Conservation (phyloP, 73 alveolate species). For the Paramecium bursaria region DNA sequence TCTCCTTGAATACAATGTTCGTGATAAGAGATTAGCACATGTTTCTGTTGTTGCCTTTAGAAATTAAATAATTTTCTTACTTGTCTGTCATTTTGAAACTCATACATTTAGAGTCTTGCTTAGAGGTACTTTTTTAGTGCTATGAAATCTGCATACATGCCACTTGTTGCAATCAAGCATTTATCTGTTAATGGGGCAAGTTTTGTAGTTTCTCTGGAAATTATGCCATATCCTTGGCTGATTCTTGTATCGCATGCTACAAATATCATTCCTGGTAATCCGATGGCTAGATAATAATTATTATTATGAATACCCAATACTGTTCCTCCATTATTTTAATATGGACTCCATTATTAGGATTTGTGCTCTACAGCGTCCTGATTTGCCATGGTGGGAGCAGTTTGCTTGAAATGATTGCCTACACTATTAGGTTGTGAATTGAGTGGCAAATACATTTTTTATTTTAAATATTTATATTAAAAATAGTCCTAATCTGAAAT, state of each 20-base stretch:
- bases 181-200: slow-evolving; percentile 79
- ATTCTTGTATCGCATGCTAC: slow-evolving; percentile 76
- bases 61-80: slow-evolving; percentile 20
- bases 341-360: slow-evolving; percentile 58
- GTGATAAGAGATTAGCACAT: slow-evolving; percentile 59
- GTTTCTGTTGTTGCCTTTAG: slow-evolving; percentile 61
- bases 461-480: slow-evolving; percentile 35
- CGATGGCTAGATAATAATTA: slow-evolving; percentile 11
- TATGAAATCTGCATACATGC: slow-evolving; percentile 84
- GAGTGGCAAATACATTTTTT: slow-evolving; percentile 46
- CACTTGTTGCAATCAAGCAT: slow-evolving; percentile 77
- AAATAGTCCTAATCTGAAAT: slow-evolving; percentile 5
- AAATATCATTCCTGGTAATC: slow-evolving; percentile 32
- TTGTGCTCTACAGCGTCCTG: too few relatives aligned
- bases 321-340: slow-evolving; percentile 51
- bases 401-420: slow-evolving; percentile 16
- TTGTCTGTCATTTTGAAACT: slow-evolving; percentile 73
- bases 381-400: slow-evolving; percentile 22
- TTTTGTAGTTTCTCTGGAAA: slow-evolving; percentile 77
- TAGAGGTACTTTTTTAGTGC: slow-evolving; percentile 76
- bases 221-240: slow-evolving; percentile 78
- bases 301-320: slow-evolving; percentile 8
- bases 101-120: slow-evolving; percentile 78
- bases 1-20: slow-evolving; percentile 84
- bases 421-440: too few relatives aligned